Percentiles rank a stretch among this genome's conserved stretches.
These are phyloP conservation scores for Hypoxylon sp. DNA, from an alignment of 2,329 filamentous ascomycete genomes.

Conservation along the genomic window DNA sequence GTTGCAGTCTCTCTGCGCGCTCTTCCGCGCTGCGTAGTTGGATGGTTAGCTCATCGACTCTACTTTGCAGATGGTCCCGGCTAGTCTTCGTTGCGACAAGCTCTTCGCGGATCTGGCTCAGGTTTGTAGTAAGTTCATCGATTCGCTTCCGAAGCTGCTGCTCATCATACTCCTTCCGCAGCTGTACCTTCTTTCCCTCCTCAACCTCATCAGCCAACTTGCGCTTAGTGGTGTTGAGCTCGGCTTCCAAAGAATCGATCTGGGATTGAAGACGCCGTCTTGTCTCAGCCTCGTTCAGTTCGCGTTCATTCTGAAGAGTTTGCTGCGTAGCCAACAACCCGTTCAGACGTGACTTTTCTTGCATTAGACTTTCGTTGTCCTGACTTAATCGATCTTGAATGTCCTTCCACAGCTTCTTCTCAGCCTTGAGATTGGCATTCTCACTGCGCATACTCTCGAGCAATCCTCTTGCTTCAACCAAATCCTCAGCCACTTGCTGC, in stretches of 20 bases:
- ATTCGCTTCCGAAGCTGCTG: constrained; percentile 92
- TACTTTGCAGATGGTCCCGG: constrained; percentile 88
- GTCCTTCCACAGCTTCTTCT: constrained; percentile 94
- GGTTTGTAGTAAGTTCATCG: constrained; percentile 86
- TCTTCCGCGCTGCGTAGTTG: constrained; percentile 93
- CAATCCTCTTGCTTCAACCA: constrained; percentile 86
- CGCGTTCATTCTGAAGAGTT: constrained; percentile 91
- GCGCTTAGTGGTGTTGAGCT: constrained; percentile 83
- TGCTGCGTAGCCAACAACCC: constrained; percentile 87
- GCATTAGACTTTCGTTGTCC: constrained; percentile 86
- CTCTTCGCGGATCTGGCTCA: constrained; percentile 88
- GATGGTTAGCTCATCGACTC: constrained; percentile 89
- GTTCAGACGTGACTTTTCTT: constrained; percentile 88
- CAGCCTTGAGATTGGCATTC: constrained; percentile 91
- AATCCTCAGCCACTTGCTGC: constrained; percentile 92
- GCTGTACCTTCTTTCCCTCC: constrained; percentile 83
- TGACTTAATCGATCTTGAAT: constrained; percentile 90
- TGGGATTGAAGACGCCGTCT: constrained; percentile 84
- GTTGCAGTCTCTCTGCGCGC: constrained; percentile 83
- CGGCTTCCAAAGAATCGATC: constrained; percentile 83
- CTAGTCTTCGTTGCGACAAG: constrained; percentile 88
- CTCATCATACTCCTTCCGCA: constrained; percentile 91
- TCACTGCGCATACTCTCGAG: constrained; percentile 92
- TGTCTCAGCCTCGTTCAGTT: constrained; percentile 84
- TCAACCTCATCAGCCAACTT: constrained; percentile 88